Evolutionary conservation across 2,329 filamentous ascomycete species (phyloP).

Genomic region (Sporothrix pallida): DNA sequence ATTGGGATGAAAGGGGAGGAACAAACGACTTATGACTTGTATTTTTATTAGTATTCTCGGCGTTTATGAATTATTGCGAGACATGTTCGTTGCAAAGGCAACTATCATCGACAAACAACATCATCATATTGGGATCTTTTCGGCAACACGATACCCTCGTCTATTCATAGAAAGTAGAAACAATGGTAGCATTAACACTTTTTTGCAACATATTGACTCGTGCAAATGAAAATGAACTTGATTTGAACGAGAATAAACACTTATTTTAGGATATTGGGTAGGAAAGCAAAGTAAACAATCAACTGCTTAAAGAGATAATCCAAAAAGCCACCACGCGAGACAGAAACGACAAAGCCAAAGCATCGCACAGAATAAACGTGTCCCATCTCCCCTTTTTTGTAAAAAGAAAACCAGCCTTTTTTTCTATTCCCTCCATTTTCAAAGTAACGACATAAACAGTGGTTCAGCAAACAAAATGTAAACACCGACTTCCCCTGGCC

Average conservation of each 20-base stretch:
- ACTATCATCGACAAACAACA: background rate
- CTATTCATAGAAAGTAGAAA: background rate
- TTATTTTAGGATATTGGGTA: background rate
- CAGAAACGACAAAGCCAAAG: background rate
- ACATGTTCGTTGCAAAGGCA: background rate
- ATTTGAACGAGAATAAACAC: background rate
- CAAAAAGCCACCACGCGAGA: background rate
- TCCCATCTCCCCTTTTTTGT: constrained; percentile 24
- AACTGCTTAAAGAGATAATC: background rate
- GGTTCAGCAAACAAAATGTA: background rate
- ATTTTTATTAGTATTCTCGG: background rate
- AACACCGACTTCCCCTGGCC: background rate
- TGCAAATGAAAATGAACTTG: background rate
- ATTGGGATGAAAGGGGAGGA: background rate
- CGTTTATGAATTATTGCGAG: background rate
- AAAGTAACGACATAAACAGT: background rate
- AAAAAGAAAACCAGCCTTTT: background rate
- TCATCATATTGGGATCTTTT: background rate
- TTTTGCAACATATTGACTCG: background rate
- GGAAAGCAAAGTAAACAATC: background rate
- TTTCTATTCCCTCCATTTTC: constrained; percentile 22
- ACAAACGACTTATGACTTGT: background rate
- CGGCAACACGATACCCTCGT: constrained; percentile 18
- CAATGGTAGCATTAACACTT: background rate
- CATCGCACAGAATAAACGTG: background rate